These are phyloP conservation scores for Perkinsus olseni DNA, from an alignment of 169 alveolate genomes.

Conservation along the genomic window DNA sequence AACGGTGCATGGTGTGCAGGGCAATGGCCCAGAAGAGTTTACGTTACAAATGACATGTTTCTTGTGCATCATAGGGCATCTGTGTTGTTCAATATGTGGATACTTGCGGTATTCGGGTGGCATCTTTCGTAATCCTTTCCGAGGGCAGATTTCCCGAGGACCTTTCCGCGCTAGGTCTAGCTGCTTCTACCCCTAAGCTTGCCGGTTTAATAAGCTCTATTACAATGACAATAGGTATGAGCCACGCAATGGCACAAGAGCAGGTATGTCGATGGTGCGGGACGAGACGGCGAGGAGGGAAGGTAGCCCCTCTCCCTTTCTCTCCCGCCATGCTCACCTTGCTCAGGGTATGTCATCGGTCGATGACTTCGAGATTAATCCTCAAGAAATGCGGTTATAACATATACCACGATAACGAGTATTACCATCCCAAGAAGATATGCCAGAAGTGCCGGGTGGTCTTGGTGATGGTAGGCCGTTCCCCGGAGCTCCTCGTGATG, in stretches of 20 bases:
- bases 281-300: neutral
- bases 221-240: neutral
- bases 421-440: neutral
- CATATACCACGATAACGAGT: neutral
- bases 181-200: too few species aligned
- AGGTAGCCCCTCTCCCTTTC: neutral
- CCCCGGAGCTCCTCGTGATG: neutral
- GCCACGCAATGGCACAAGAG: neutral
- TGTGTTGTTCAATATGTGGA: neutral
- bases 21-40: neutral
- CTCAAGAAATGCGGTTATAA: neutral
- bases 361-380: neutral
- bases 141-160: neutral
- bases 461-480: neutral
- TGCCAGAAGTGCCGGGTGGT: neutral
- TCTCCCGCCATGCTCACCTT: neutral
- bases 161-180: too few species aligned
- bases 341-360: neutral
- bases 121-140: neutral
- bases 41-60: neutral
- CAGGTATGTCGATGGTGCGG: neutral
- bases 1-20: neutral
- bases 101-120: neutral
- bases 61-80: neutral
- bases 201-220: neutral